These are phyloP conservation scores for Epichloe hybrida DNA, from an alignment of 2,329 filamentous ascomycete genomes.

Conservation along the genomic window DNA sequence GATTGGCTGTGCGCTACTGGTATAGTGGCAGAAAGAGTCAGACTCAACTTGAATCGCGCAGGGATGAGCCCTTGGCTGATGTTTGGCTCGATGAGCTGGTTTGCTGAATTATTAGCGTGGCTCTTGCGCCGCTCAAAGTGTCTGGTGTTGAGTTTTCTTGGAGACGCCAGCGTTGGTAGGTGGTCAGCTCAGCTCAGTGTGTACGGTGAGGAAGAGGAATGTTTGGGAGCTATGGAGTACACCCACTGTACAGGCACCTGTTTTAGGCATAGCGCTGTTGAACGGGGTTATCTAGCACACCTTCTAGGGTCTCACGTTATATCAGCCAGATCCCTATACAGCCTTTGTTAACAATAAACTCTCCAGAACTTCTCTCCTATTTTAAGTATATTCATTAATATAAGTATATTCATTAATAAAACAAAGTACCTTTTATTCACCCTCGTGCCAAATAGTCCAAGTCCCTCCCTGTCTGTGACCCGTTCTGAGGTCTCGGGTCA, in stretches of 20 bases:
- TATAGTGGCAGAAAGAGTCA: neutral
- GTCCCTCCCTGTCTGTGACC: too few relatives aligned
- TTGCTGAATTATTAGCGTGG: neutral
- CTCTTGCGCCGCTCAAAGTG: neutral
- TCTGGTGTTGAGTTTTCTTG: neutral
- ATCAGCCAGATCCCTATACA: too few relatives aligned
- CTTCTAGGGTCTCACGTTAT: too few relatives aligned
- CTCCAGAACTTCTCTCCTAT: too few relatives aligned
- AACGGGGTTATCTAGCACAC: too few relatives aligned
- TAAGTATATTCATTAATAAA: too few relatives aligned
- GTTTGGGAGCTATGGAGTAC: slow-evolving; percentile 13
- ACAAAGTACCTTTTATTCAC: too few relatives aligned
- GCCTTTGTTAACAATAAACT: too few relatives aligned
- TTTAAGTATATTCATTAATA: too few relatives aligned
- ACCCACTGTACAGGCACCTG: slow-evolving; percentile 10
- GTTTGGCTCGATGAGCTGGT: neutral
- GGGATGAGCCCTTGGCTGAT: neutral
- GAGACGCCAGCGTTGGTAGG: slow-evolving; percentile 7
- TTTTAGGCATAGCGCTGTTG: slow-evolving; percentile 19
- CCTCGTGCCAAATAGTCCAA: too few relatives aligned
- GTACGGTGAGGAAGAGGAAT: too few relatives aligned
- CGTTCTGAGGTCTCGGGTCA: too few relatives aligned
- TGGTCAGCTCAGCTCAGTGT: slow-evolving; percentile 10
- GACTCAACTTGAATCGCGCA: neutral
- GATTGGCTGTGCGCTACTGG: neutral